phyloP scores from a whole-genome alignment of 257 asterid genomes.

The Solanum chaucha region DNA sequence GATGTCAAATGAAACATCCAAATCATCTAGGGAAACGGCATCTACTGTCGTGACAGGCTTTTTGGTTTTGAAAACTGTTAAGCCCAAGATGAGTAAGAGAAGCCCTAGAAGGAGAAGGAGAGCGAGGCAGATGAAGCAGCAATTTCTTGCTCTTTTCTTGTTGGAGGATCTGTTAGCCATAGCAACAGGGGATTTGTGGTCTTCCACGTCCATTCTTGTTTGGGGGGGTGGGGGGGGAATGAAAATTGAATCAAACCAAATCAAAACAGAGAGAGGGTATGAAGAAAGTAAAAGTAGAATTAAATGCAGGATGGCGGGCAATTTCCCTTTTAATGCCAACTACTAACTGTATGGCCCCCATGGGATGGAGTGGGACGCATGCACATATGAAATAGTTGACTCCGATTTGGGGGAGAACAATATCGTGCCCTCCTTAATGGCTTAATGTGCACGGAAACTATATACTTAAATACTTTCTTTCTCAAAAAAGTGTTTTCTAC shows the following conservation, averaged over 20 bases:
- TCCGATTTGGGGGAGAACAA: not conserved
- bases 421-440: not conserved
- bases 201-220: not conserved
- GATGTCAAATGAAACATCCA: conserved; percentile 29
- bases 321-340: not conserved
- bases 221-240: no score
- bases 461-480: not conserved
- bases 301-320: not conserved
- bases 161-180: not conserved
- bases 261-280: not conserved
- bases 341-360: not conserved
- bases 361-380: not conserved
- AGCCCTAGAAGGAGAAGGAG: conserved; percentile 21
- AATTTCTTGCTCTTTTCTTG: conserved; percentile 11
- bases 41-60: conserved; percentile 40
- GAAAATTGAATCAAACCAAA: not conserved
- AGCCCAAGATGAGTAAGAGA: conserved; percentile 41
- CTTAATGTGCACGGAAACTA: not conserved
- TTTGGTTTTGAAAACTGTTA: conserved; percentile 71
- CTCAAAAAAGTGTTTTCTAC: not conserved
- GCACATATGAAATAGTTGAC: not conserved
- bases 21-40: conserved; percentile 31
- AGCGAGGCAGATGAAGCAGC: conserved; percentile 26
- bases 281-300: not conserved
- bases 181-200: not conserved